Base-by-base conservation (phyloP, 805 yeast species). In the Cyberlindnera maclurae region DNA sequence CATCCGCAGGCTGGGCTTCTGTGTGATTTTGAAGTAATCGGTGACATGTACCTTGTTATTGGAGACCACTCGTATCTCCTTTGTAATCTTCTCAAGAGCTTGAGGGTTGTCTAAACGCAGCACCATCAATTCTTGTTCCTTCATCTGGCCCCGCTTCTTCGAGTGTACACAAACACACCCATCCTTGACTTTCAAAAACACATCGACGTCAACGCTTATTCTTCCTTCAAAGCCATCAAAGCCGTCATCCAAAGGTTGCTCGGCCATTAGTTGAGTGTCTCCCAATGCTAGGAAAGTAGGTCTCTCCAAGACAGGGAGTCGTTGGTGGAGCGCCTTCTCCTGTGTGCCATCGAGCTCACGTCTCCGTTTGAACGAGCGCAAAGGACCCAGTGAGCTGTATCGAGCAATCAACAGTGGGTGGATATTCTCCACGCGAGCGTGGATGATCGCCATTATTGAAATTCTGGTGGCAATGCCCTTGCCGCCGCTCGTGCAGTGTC, bases 71-170 rank as follows among this genome's bases (percentile, higher is more conserved):
- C 18, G 16, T 5, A 27, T 11, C 12, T 34, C 37, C 17, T 27
- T 22, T 8, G 26, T n/a, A 12, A 34, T 16, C 16, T 22, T 15
- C 15, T 17, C 31, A 12, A 27, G 15, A 5, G 22, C 12, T 4
- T 26, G 17, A 2, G n/a, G 13, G 15, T 29, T 34, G 8, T 34
- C 15, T 5, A 42, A 22, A 22, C 11, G 15, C 13, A 45, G 13
- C 15, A 28, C 22, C 3, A 33, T 33, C 9, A 45, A 24, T 2
- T 28, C 38, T 16, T 38, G 36, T 12, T 43, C 44, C 11, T 31
- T 27, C 41, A 43, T 26, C 29, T 36, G 39, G 36, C 38, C 40
- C 12, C 44, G 31, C 37, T 45, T 45, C 39, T 37, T 43, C 2
- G 46, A 38, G n/a, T 36, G 34, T 6, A 45, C 10, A 6, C 28